phyloP scores from a whole-genome alignment of 495 filamentous ascomycete genomes.

The Trichoderma virens region DNA sequence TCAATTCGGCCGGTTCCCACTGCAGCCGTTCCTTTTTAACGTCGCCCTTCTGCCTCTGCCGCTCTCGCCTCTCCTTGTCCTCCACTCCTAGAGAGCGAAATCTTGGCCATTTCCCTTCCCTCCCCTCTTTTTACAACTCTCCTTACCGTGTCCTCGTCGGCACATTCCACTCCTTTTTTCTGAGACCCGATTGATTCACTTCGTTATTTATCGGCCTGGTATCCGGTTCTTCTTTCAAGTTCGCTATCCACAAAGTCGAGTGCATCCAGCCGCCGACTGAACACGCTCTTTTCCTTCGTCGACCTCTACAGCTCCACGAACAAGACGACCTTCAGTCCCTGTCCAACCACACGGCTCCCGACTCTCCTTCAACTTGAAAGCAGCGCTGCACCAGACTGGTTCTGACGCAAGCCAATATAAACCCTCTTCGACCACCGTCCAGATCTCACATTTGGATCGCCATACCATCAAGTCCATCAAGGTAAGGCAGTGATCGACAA shows the following conservation, averaged over 20 bases:
- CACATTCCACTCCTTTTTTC: slow-evolving; percentile 8
- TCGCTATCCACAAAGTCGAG: neutral
- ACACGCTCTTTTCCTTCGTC: neutral
- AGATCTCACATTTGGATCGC: neutral
- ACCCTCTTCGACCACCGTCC: neutral
- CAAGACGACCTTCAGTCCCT: neutral
- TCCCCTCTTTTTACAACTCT: neutral
- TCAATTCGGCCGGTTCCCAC: neutral
- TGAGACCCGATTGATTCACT: neutral
- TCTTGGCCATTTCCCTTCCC: neutral
- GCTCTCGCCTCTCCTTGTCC: slow-evolving; percentile 2
- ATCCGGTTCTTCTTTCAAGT: neutral
- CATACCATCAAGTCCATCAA: neutral
- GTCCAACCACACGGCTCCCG: neutral
- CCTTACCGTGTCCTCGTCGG: slow-evolving; percentile 6
- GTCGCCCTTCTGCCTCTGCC: slow-evolving; percentile 1
- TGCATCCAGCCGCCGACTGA: neutral
- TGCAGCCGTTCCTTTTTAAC: slow-evolving; percentile 5
- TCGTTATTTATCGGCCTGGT: slow-evolving; percentile 5
- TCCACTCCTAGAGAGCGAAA: slow-evolving; percentile 5
- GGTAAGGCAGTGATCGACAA: neutral
- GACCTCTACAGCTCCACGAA: neutral
- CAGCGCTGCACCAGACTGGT: slow-evolving; percentile 4
- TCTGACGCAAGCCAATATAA: slow-evolving; percentile 2
- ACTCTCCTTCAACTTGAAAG: neutral